phyloP scores from a whole-genome alignment of 2,329 filamentous ascomycete species.

The Fusarium sp. region DNA sequence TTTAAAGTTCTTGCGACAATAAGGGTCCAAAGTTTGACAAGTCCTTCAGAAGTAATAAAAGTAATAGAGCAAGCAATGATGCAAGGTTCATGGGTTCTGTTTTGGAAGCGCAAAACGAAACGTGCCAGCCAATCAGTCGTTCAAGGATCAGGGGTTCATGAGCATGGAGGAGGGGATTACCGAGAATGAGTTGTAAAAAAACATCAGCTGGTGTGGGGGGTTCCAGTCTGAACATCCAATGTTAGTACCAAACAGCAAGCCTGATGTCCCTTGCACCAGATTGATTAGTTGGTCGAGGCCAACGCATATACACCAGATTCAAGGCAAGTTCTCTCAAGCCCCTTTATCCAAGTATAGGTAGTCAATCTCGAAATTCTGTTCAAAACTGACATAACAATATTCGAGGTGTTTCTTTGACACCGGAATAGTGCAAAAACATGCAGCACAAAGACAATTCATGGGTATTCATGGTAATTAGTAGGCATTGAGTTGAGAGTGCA shows the following conservation, averaged over 20 bases:
- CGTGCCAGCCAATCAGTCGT: constrained; percentile 24
- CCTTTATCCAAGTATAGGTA: not conserved
- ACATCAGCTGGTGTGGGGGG: constrained; percentile 31
- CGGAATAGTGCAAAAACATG: not conserved
- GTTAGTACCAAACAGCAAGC: not conserved
- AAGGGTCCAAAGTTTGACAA: constrained; percentile 31
- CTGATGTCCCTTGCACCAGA: not conserved
- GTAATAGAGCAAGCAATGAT: constrained; percentile 22
- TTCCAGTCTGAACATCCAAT: not conserved
- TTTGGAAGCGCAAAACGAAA: constrained; percentile 22
- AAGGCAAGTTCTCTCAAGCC: not conserved
- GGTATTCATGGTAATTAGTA: not conserved
- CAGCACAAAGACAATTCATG: not conserved
- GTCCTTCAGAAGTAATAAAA: constrained; percentile 12
- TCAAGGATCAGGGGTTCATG: constrained; percentile 26
- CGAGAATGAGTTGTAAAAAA: constrained; percentile 19
- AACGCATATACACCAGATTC: not conserved
- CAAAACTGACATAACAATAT: not conserved
- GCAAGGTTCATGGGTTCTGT: constrained; percentile 33
- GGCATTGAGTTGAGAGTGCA: not conserved
- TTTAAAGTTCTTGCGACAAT: constrained; percentile 25
- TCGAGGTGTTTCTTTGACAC: not conserved
- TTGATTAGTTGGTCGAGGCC: not conserved
- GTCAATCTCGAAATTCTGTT: not conserved
- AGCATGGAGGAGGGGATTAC: constrained; percentile 16